Evolutionary conservation across 495 filamentous ascomycete species (phyloP).

Genomic region (Hypoxylon subgilvum): DNA sequence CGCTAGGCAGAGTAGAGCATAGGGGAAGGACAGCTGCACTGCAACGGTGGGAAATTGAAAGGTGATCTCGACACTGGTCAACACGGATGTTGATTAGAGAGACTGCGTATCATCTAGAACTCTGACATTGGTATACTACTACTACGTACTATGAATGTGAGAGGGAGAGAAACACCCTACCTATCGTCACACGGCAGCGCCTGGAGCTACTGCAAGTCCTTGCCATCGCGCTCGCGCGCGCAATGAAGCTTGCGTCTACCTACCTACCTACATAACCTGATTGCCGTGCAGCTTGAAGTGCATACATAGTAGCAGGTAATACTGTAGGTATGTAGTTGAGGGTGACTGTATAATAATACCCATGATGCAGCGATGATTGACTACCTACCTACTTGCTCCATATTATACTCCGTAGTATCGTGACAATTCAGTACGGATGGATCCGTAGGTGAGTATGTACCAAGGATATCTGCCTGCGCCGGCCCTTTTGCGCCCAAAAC

Average conservation of each 20-base stretch:
- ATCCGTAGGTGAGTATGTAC: too few relatives aligned
- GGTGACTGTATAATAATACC: too few relatives aligned
- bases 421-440: constrained; percentile 21
- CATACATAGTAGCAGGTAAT: too few relatives aligned
- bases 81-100: neutral
- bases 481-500: constrained; percentile 30
- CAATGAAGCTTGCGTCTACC: too few relatives aligned
- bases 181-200: neutral
- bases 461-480: constrained; percentile 32
- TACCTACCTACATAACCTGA: too few relatives aligned
- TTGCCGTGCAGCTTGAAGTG: constrained; percentile 8
- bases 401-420: too few relatives aligned
- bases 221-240: too few relatives aligned
- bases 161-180: neutral
- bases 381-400: constrained; percentile 11
- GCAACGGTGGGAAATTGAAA: constrained; percentile 13
- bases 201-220: constrained; percentile 17
- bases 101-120: neutral
- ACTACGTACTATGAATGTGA: too few relatives aligned
- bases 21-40: constrained; percentile 14
- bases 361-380: constrained; percentile 5
- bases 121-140: too few relatives aligned
- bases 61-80: neutral
- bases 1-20: constrained; percentile 34
- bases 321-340: too few relatives aligned